These are phyloP conservation scores for Malus sylvestris DNA, from an alignment of 306 rosid genomes.

Conservation along the genomic window DNA sequence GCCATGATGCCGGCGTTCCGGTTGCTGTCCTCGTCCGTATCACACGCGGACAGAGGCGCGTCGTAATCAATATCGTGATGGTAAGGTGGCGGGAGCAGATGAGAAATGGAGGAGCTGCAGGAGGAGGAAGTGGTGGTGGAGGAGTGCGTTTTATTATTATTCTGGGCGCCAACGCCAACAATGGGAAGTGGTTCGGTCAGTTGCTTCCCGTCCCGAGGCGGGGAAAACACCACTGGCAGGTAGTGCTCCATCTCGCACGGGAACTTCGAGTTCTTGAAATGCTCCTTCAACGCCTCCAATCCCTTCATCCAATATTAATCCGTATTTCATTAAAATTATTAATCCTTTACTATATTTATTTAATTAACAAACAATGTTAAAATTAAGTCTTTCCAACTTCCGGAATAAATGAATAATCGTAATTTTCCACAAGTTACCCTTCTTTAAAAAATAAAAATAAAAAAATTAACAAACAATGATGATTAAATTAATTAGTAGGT, in stretches of 20 bases:
- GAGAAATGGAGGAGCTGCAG: neutral
- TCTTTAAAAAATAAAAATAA: too few relatives aligned
- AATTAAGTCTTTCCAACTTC: fast-evolving
- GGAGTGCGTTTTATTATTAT: neutral
- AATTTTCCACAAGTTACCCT: fast-evolving
- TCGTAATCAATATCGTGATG: conserved; percentile 14
- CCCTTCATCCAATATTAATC: conserved; percentile 33
- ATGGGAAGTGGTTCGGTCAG: conserved; percentile 65
- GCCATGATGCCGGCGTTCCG: conserved; percentile 28
- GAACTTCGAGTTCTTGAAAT: conserved; percentile 92
- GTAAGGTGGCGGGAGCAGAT: neutral
- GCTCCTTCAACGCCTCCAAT: conserved; percentile 84
- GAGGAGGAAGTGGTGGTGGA: neutral
- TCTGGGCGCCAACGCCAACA: conserved; percentile 48
- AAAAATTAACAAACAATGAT: too few relatives aligned
- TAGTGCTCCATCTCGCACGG: conserved; percentile 84
- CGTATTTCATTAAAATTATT: too few relatives aligned
- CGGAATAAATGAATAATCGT: fast-evolving
- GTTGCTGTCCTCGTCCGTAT: conserved; percentile 7
- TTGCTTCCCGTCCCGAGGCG: conserved; percentile 76
- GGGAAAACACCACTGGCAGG: conserved; percentile 69
- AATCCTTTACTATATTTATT: too few relatives aligned
- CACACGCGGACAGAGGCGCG: neutral
- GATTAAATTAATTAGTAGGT: neutral
- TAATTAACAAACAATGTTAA: too few relatives aligned